phyloP scores from a whole-genome alignment of 306 rosid species.

The Prunus mume region DNA sequence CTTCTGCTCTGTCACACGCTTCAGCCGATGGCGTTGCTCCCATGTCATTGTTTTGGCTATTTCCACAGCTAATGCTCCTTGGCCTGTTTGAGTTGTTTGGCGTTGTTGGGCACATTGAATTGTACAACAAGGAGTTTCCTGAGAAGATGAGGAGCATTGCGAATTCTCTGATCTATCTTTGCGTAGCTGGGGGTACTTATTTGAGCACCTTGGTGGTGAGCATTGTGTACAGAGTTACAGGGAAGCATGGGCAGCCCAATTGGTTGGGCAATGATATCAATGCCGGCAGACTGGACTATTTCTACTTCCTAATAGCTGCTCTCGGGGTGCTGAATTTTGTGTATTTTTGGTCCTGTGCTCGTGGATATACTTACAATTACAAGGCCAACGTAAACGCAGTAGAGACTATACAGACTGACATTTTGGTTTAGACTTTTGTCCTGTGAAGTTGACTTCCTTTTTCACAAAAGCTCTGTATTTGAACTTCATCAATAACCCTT shows the following conservation, averaged over 20 bases:
- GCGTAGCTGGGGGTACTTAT: constrained; percentile 34
- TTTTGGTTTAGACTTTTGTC: too few species aligned
- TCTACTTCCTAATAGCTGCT: constrained; percentile 36
- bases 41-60: constrained; percentile 51
- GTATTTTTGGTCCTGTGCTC: constrained; percentile 30
- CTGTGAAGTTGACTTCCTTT: too few species aligned
- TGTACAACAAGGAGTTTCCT: constrained; percentile 52
- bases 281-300: constrained; percentile 41
- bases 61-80: constrained; percentile 39
- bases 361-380: constrained; percentile 33
- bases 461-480: too few species aligned
- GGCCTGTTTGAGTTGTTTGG: constrained; percentile 31
- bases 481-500: too few species aligned
- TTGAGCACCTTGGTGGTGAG: constrained; percentile 29
- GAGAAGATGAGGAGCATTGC: constrained; percentile 42
- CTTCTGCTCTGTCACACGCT: background rate
- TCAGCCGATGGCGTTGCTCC: constrained; percentile 13
- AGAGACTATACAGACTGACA: background rate
- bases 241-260: constrained; percentile 29
- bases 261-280: constrained; percentile 48
- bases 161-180: constrained; percentile 31
- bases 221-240: constrained; percentile 30
- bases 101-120: constrained; percentile 41
- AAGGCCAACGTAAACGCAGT: constrained; percentile 6
- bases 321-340: constrained; percentile 24